phyloP scores from a whole-genome alignment of 73 alveolate genomes.

The Paramecium primaurelia region DNA sequence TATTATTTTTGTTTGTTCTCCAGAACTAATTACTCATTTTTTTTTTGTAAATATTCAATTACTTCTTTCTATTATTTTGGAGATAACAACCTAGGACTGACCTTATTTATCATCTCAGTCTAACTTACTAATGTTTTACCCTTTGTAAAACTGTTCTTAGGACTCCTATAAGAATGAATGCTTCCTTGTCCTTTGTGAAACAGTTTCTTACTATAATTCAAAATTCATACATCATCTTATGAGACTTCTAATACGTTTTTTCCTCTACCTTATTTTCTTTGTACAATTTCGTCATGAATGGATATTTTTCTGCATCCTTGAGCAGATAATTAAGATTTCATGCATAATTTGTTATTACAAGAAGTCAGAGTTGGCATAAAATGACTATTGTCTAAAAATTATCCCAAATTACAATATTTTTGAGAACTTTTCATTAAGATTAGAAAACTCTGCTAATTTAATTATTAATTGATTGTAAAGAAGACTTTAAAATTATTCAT shows the following conservation, averaged over 20 bases:
- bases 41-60: neutral
- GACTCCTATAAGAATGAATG: neutral
- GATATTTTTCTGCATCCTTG: neutral
- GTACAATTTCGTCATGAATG: neutral
- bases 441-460: neutral
- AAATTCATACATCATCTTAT: neutral
- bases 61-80: neutral
- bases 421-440: neutral
- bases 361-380: neutral
- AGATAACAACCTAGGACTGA: neutral
- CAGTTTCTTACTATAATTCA: neutral
- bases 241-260: neutral
- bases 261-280: neutral
- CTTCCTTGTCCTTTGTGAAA: neutral
- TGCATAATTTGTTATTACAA: neutral
- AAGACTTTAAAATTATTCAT: neutral
- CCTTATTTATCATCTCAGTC: neutral
- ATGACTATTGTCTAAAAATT: neutral
- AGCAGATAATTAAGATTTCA: neutral
- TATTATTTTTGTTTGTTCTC: neutral
- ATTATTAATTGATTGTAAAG: neutral
- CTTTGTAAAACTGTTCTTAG: neutral
- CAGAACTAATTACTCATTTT: neutral
- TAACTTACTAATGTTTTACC: neutral
- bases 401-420: neutral